Evolutionary conservation across 164 flowering plant genomes (phyloP).

Genomic region (Chimonanthus praecox): DNA sequence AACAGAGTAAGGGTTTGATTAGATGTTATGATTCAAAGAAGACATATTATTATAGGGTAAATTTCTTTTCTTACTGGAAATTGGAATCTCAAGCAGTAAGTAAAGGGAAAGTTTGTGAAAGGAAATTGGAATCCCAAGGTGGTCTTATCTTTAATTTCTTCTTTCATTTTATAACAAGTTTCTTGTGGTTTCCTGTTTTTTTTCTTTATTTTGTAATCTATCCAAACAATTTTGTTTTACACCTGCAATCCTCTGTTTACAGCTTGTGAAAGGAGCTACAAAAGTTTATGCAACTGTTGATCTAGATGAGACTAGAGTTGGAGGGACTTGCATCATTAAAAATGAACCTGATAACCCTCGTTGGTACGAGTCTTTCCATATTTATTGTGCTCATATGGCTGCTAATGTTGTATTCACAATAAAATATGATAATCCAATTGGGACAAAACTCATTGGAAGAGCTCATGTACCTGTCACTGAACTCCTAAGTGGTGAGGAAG

Average conservation of each 20-base stretch:
- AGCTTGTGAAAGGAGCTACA: constrained; percentile 23
- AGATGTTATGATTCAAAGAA: background rate
- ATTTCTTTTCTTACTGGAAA: constrained; percentile 15
- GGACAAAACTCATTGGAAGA: constrained; percentile 57
- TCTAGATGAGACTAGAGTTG: constrained; percentile 51
- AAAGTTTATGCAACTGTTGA: constrained; percentile 56
- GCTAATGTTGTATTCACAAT: constrained; percentile 52
- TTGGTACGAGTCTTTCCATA: constrained; percentile 61
- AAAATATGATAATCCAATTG: constrained; percentile 56
- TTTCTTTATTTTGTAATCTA: background rate
- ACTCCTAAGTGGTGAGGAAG: constrained; percentile 38
- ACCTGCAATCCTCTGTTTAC: constrained; percentile 2
- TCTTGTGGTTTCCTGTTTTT: background rate
- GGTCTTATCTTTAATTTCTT: background rate
- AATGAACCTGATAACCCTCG: constrained; percentile 36
- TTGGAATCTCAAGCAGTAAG: constrained; percentile 12
- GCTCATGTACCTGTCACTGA: constrained; percentile 54
- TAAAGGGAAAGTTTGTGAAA: constrained; percentile 19
- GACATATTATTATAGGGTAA: background rate
- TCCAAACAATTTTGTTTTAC: background rate
- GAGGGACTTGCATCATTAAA: constrained; percentile 40
- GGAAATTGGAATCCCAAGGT: constrained; percentile 30
- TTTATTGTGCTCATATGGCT: constrained; percentile 71
- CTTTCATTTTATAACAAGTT: background rate
- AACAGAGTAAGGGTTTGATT: too few species aligned